These are phyloP conservation scores for Galerina sulciceps DNA, from an alignment of 768 basidiomycete species.

Conservation along the genomic window DNA sequence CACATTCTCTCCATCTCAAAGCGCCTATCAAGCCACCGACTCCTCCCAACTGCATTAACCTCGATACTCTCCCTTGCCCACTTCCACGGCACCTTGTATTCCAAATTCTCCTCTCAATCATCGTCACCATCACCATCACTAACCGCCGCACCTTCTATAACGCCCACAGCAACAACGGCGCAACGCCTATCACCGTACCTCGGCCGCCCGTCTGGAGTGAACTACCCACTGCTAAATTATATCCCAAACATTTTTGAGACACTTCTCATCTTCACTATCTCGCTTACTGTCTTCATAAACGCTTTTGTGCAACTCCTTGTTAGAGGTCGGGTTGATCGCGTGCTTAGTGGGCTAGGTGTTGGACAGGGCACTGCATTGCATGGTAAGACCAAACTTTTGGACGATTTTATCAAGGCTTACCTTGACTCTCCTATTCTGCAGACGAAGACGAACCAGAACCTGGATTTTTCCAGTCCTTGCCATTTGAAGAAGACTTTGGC, in stretches of 20 bases:
- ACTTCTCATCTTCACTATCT: constrained; percentile 56
- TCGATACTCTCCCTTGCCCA: constrained; percentile 65
- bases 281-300: constrained; percentile 65
- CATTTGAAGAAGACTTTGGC: constrained; percentile 74
- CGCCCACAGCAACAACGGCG: neutral
- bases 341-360: constrained; percentile 59
- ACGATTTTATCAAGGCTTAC: neutral
- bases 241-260: constrained; percentile 77
- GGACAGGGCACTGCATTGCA: constrained; percentile 30
- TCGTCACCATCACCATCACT: constrained; percentile 16
- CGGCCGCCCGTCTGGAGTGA: constrained; percentile 8
- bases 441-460: constrained; percentile 20
- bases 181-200: constrained; percentile 1
- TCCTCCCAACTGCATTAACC: constrained; percentile 68
- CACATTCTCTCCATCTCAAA: constrained; percentile 71
- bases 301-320: constrained; percentile 68
- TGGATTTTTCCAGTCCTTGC: constrained; percentile 39
- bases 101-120: constrained; percentile 25
- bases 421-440: neutral
- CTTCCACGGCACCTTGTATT: constrained; percentile 67
- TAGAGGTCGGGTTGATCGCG: constrained; percentile 59
- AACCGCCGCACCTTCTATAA: constrained; percentile 17
- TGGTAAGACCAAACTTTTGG: constrained; percentile 15
- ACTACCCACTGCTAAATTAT: constrained; percentile 75
- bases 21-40: constrained; percentile 66